A percentile compares a stretch with the other conserved stretches of the same genome.
These are phyloP conservation scores for Balakata baccata DNA, from an alignment of 345 rosid genomes.

Conservation along the genomic window DNA sequence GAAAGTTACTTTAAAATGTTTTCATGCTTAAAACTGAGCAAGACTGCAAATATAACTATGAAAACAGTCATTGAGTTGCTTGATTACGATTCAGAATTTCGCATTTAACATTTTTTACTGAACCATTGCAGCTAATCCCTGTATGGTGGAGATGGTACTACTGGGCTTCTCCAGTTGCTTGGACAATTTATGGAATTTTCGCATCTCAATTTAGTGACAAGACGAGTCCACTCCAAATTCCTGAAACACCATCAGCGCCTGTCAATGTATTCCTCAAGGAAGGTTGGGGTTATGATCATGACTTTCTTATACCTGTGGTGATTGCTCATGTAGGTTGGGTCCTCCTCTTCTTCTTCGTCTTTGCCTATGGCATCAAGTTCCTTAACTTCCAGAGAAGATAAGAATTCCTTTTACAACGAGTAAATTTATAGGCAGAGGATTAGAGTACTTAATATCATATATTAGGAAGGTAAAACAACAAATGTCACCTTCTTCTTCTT, in stretches of 20 bases:
- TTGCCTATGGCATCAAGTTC: slow-evolving; percentile 46
- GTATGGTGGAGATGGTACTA: slow-evolving; percentile 57
- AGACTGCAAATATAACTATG: neutral
- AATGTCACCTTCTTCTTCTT: too few relatives aligned
- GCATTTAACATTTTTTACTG: neutral
- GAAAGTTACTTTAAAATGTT: neutral
- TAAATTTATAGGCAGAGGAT: too few relatives aligned
- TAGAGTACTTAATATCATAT: too few relatives aligned
- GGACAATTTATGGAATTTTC: slow-evolving; percentile 44
- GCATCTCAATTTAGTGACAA: slow-evolving; percentile 38
- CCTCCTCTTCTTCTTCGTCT: slow-evolving; percentile 39
- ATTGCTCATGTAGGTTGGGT: slow-evolving; percentile 42
- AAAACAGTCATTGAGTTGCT: neutral
- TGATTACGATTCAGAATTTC: neutral
- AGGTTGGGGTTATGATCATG: slow-evolving; percentile 29
- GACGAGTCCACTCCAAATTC: neutral
- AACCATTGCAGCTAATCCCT: slow-evolving; percentile 29
- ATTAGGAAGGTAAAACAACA: too few relatives aligned
- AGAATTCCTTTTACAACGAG: neutral
- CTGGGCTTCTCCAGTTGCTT: slow-evolving; percentile 45
- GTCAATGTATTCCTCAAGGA: slow-evolving; percentile 26
- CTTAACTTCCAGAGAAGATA: slow-evolving; percentile 46
- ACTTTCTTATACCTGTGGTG: slow-evolving; percentile 32
- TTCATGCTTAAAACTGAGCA: neutral
- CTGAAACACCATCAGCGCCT: neutral